A percentile compares a stretch with the other conserved stretches of the same genome.
phyloP scores from a whole-genome alignment of 2,329 filamentous ascomycete species.

The Didymella keratinophila region DNA sequence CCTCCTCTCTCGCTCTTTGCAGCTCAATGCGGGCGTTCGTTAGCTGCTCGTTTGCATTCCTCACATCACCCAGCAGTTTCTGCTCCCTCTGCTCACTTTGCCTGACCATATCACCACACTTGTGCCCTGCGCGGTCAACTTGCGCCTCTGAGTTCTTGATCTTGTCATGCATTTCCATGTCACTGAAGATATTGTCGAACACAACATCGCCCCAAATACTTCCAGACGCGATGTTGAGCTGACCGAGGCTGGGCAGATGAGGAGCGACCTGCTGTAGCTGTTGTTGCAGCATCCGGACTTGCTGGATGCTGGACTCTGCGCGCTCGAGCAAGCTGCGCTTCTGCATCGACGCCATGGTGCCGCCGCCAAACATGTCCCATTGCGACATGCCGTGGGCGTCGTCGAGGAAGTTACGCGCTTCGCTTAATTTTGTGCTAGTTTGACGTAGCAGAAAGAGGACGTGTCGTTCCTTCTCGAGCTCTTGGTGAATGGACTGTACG shows the following conservation, averaged over 20 bases:
- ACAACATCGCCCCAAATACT: constrained; percentile 60
- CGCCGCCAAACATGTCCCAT: constrained; percentile 61
- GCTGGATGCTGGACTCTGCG: constrained; percentile 55
- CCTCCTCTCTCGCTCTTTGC: constrained; percentile 56
- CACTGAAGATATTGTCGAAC: constrained; percentile 64
- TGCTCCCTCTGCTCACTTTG: constrained; percentile 42
- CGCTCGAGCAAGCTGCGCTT: constrained; percentile 61
- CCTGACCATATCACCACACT: constrained; percentile 46
- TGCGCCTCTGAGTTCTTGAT: constrained; percentile 56
- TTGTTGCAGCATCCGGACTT: constrained; percentile 49
- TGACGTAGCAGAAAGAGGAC: constrained; percentile 39
- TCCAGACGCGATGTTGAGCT: constrained; percentile 56
- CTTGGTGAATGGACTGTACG: constrained; percentile 24
- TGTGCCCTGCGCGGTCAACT: constrained; percentile 30
- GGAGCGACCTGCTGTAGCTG: constrained; percentile 55
- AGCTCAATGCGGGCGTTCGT: constrained; percentile 46
- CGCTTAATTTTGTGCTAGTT: constrained; percentile 30
- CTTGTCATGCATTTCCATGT: constrained; percentile 62
- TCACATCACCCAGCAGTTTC: constrained; percentile 33
- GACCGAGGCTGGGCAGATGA: constrained; percentile 49
- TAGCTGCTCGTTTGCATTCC: constrained; percentile 45
- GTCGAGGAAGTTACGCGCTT: constrained; percentile 32
- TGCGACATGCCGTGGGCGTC: constrained; percentile 36
- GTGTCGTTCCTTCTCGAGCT: constrained; percentile 37
- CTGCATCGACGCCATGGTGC: constrained; percentile 60